Percentiles rank a stretch among this genome's conserved stretches.
Evolutionary conservation across 2,329 filamentous ascomycete species (phyloP).

Genomic region (Aspergillus neotritici): DNA sequence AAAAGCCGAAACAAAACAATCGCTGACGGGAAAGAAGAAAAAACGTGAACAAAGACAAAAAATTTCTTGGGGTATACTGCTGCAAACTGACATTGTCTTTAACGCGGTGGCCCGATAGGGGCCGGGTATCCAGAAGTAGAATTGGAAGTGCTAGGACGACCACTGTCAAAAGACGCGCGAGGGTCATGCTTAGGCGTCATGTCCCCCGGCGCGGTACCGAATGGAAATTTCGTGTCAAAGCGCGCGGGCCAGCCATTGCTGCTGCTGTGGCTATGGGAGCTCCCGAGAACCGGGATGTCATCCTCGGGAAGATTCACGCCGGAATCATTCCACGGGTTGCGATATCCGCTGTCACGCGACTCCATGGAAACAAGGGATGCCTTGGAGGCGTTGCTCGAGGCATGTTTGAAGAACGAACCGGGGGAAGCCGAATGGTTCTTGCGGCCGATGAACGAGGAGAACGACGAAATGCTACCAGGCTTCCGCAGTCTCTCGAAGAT

Average conservation of each 20-base stretch:
- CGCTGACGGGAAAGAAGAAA: conserved; percentile 26
- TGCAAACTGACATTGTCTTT: conserved; percentile 49
- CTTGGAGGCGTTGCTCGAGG: conserved; percentile 83
- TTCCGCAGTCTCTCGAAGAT: conserved; percentile 91
- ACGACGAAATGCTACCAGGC: conserved; percentile 87
- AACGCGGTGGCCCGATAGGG: conserved; percentile 86
- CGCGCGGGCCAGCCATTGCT: conserved; percentile 48
- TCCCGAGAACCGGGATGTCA: conserved; percentile 53
- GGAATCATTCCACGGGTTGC: conserved; percentile 97
- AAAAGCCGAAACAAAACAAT: conserved; percentile 15
- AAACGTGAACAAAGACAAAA: conserved; percentile 23
- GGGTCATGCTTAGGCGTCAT: conserved; percentile 76
- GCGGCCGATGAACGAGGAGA: conserved; percentile 92
- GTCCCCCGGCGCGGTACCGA: conserved; percentile 64
- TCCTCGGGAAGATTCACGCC: conserved; percentile 91
- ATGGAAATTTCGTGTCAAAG: conserved; percentile 61
- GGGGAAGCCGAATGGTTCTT: conserved; percentile 89
- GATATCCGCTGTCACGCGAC: conserved; percentile 88
- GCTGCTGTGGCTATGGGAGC: conserved; percentile 59
- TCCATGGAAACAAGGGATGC: conserved; percentile 94
- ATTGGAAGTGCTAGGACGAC: conserved; percentile 89
- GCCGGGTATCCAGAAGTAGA: conserved; percentile 96
- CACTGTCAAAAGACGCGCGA: conserved; percentile 82
- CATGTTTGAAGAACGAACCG: conserved; percentile 85
- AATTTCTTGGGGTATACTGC: conserved; percentile 42